phyloP scores from a whole-genome alignment of 441 rosid species.

The Adansonia grandidieri region DNA sequence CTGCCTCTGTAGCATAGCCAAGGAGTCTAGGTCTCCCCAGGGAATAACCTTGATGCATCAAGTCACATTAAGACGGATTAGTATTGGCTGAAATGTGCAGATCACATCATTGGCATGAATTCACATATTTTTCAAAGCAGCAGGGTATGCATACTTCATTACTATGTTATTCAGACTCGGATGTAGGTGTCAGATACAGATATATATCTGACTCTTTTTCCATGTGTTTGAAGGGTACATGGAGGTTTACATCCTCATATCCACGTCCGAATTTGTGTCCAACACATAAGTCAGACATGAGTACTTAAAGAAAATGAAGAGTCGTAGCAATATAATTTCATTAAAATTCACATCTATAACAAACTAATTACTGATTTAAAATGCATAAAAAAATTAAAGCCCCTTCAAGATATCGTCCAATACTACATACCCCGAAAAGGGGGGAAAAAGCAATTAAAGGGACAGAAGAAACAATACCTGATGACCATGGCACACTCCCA shows the following conservation, averaged over 20 bases:
- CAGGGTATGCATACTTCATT: neutral
- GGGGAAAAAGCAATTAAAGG: neutral
- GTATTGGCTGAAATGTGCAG: neutral
- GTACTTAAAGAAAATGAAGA: no score
- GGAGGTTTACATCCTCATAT: no score
- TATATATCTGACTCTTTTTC: no score
- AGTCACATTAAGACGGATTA: slow-evolving; percentile 4
- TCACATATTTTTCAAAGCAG: neutral
- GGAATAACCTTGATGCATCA: slow-evolving; percentile 71
- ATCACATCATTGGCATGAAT: neutral
- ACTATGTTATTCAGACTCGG: no score
- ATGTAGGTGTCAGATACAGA: no score
- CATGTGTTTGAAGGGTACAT: no score
- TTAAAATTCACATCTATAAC: neutral
- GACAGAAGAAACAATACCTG: slow-evolving; percentile 57
- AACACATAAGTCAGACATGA: no score
- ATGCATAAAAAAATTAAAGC: no score
- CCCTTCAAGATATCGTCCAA: neutral
- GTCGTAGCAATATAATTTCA: neutral
- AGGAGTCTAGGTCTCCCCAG: slow-evolving; percentile 94
- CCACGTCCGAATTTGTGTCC: no score
- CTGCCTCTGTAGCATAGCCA: slow-evolving; percentile 92
- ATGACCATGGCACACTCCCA: slow-evolving; percentile 94
- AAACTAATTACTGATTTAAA: slow-evolving; percentile 8
- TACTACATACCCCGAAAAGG: neutral